phyloP scores from a whole-genome alignment of 2,329 filamentous ascomycete species.

The Sporothrix mexicana region DNA sequence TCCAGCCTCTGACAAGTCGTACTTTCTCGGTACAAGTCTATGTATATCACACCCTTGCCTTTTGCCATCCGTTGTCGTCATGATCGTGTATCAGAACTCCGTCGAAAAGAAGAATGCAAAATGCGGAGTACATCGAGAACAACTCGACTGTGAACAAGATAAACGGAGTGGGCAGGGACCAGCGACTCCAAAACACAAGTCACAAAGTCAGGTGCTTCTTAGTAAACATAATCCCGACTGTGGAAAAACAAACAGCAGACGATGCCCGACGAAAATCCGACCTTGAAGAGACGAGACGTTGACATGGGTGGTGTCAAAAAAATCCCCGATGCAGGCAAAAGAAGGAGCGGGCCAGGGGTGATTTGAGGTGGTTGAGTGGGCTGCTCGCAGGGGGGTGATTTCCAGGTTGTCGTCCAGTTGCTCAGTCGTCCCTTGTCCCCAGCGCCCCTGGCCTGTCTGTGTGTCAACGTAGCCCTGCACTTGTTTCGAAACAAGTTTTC shows the following conservation, averaged over 20 bases:
- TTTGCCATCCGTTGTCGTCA: too few relatives aligned
- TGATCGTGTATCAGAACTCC: too few relatives aligned
- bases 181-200: too few relatives aligned
- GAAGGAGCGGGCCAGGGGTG: neutral
- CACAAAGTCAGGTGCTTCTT: neutral
- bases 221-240: neutral
- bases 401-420: neutral
- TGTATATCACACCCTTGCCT: too few relatives aligned
- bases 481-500: constrained; percentile 28
- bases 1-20: too few relatives aligned
- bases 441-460: neutral
- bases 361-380: neutral
- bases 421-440: neutral
- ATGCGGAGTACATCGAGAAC: too few relatives aligned
- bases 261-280: neutral
- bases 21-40: too few relatives aligned
- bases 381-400: constrained; percentile 5
- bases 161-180: too few relatives aligned
- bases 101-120: too few relatives aligned
- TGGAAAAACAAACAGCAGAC: constrained; percentile 5
- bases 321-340: constrained; percentile 22
- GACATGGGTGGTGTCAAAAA: neutral
- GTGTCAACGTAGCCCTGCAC: constrained; percentile 18
- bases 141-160: too few relatives aligned
- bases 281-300: neutral